Percentiles rank a stretch among this genome's conserved stretches.
Conservation (phyloP, 2,329 filamentous ascomycete species). For the Hypocrella siamensis region DNA sequence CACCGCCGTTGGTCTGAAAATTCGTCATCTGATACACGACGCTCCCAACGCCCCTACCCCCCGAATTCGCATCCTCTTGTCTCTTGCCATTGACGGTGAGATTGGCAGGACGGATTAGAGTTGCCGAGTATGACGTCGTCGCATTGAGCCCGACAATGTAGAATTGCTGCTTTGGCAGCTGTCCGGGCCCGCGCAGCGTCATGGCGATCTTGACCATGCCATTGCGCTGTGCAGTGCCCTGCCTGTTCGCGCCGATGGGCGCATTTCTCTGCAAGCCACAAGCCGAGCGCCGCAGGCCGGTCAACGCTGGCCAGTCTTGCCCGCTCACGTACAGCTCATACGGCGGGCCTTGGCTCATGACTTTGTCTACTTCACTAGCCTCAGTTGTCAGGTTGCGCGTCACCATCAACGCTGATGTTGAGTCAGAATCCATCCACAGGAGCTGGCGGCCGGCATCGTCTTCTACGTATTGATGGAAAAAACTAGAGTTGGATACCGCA, state of each 20-base stretch:
- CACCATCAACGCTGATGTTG: slow-evolving; percentile 59
- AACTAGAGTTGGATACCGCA: slow-evolving; percentile 64
- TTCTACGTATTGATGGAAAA: slow-evolving; percentile 50
- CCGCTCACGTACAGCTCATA: slow-evolving; percentile 69
- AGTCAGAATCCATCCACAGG: slow-evolving; percentile 74
- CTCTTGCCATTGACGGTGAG: slow-evolving; percentile 27
- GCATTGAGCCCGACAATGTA: slow-evolving; percentile 61
- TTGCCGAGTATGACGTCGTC: slow-evolving; percentile 55
- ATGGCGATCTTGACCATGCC: slow-evolving; percentile 38
- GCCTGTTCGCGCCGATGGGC: slow-evolving; percentile 38
- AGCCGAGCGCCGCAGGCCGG: slow-evolving; percentile 63
- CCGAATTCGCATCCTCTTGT: slow-evolving; percentile 10
- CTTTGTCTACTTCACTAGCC: slow-evolving; percentile 34
- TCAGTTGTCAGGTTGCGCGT: slow-evolving; percentile 56
- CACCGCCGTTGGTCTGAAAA: slow-evolving; percentile 70
- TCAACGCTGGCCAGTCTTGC: slow-evolving; percentile 38
- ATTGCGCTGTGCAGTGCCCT: slow-evolving; percentile 26
- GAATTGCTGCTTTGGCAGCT: slow-evolving; percentile 73
- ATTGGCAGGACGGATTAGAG: slow-evolving; percentile 48
- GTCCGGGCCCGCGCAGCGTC: slow-evolving; percentile 49
- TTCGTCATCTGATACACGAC: slow-evolving; percentile 54
- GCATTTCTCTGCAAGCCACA: slow-evolving; percentile 62
- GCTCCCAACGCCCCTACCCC: slow-evolving; percentile 46
- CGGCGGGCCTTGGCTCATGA: slow-evolving; percentile 37
- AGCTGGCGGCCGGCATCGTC: slow-evolving; percentile 33